phyloP scores from a whole-genome alignment of 2,329 filamentous ascomycete genomes.

The Pseudocercospora pini-densiflorae region DNA sequence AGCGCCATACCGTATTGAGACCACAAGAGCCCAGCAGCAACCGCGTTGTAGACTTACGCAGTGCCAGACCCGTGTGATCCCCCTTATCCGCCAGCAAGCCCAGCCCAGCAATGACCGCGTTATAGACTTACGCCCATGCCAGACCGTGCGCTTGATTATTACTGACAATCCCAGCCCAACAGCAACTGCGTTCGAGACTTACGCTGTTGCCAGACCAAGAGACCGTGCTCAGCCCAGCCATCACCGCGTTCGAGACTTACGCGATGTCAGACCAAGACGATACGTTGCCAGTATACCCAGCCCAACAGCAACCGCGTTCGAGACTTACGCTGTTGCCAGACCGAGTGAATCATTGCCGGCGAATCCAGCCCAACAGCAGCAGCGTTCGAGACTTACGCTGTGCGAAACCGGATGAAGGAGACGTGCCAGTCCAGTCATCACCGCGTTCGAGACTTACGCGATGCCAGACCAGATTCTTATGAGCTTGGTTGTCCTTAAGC shows the following conservation, averaged over 20 bases:
- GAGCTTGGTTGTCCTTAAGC: slow-evolving; percentile 6
- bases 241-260: neutral
- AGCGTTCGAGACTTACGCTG: neutral
- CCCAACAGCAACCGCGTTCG: neutral
- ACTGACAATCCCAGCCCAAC: neutral
- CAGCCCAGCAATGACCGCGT: neutral
- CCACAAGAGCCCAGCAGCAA: neutral
- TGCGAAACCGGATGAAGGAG: neutral
- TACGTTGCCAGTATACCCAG: neutral
- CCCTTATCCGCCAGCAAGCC: neutral
- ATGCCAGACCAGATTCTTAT: neutral
- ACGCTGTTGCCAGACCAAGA: neutral
- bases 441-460: neutral
- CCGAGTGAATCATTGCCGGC: neutral
- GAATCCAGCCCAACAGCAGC: neutral
- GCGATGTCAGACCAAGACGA: neutral
- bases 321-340: neutral
- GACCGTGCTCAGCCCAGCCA: neutral
- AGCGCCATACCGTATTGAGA: neutral
- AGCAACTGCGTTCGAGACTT: slow-evolving; percentile 1
- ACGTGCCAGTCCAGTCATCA: neutral
- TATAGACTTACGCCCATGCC: neutral
- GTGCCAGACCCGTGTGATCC: neutral
- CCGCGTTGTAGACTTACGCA: slow-evolving; percentile 5
- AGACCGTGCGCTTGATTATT: neutral